A percentile compares a stretch with the other conserved stretches of the same genome.
Evolutionary conservation across 345 rosid genomes (phyloP).

Genomic region (Pistacia integerrima): DNA sequence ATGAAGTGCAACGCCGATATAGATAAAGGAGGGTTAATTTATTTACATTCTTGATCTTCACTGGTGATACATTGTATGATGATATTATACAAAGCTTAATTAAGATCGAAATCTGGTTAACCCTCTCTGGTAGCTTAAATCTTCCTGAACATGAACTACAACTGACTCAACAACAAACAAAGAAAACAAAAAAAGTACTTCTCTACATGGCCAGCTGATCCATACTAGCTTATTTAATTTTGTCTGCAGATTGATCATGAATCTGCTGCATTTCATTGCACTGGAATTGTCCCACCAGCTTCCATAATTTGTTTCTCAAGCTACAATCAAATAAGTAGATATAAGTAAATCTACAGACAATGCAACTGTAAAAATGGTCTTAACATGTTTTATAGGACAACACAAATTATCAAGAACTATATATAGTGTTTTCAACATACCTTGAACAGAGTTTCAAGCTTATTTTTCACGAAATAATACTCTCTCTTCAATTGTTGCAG

Average conservation of each 20-base stretch:
- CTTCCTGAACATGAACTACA: neutral
- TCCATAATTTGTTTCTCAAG: conserved; percentile 55
- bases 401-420: neutral
- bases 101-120: conserved; percentile 25
- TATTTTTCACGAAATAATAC: conserved; percentile 50
- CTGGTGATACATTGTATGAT: conserved; percentile 26
- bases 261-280: conserved; percentile 16
- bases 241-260: conserved; percentile 4
- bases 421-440: conserved; percentile 21
- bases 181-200: conserved; percentile 6
- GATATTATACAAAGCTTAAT: conserved; percentile 17
- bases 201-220: conserved; percentile 15
- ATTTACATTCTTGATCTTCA: conserved; percentile 26
- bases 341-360: too few species aligned
- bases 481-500: conserved; percentile 62
- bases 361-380: too few species aligned
- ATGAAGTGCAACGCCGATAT: neutral
- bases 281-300: conserved; percentile 51
- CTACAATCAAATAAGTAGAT: conserved; percentile 34
- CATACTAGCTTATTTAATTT: conserved; percentile 4
- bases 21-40: neutral
- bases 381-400: neutral
- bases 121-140: conserved; percentile 22
- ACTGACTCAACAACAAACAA: conserved; percentile 2
- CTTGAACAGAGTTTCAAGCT: conserved; percentile 63